These are phyloP conservation scores for Aspergillus intermedius DNA, from an alignment of 2,329 filamentous ascomycete genomes.

Conservation along the genomic window DNA sequence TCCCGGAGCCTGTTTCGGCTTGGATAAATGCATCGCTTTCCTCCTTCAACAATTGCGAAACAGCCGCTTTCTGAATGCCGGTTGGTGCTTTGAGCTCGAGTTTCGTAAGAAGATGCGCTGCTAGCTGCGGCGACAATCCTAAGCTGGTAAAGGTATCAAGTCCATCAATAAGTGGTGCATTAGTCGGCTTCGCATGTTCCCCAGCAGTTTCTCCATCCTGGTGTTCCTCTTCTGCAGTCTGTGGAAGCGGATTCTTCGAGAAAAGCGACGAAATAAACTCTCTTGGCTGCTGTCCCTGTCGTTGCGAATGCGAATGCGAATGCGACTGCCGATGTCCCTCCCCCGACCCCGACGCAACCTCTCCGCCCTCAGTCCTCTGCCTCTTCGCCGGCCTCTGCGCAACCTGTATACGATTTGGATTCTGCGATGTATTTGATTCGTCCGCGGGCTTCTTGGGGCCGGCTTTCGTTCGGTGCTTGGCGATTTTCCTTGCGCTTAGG, in stretches of 20 bases:
- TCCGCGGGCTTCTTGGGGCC: conserved; percentile 14
- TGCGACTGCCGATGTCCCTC: conserved; percentile 10
- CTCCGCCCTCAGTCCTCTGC: conserved; percentile 36
- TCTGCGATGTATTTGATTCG: conserved; percentile 12
- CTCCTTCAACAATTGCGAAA: conserved; percentile 70
- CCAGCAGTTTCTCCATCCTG: conserved; percentile 30
- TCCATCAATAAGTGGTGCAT: conserved; percentile 79
- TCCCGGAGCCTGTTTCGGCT: conserved; percentile 94
- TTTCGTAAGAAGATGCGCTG: conserved; percentile 76
- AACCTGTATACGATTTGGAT: conserved; percentile 30
- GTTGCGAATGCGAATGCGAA: conserved; percentile 13
- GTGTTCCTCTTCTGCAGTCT: conserved; percentile 44
- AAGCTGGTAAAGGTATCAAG: conserved; percentile 80
- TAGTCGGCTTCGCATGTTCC: conserved; percentile 63
- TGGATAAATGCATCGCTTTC: conserved; percentile 92
- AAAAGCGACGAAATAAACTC: conserved; percentile 87
- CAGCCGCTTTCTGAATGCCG: conserved; percentile 85
- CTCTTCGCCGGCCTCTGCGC: conserved; percentile 33
- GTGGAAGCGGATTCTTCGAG: conserved; percentile 74
- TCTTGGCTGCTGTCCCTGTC: conserved; percentile 39
- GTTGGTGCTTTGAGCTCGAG: conserved; percentile 86
- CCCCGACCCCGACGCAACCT: conserved; percentile 20
- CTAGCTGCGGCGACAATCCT: conserved; percentile 72
- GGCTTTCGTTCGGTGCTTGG: conserved; percentile 47
- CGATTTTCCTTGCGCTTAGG: conserved; percentile 67